Evolutionary conservation across 305 asterid genomes (phyloP).

Genomic region (Fraxinus floribunda): DNA sequence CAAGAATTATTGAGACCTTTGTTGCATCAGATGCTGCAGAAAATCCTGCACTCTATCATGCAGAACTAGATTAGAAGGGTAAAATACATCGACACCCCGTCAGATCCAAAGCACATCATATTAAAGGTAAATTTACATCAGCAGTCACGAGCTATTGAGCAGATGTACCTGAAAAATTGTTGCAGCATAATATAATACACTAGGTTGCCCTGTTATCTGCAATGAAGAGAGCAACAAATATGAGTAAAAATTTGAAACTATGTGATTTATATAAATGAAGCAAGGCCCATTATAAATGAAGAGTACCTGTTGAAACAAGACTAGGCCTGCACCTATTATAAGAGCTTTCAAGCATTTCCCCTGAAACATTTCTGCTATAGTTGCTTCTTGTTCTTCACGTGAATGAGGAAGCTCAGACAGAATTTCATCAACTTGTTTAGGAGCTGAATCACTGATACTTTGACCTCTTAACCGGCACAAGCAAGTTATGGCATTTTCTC

Average conservation of each 20-base stretch:
- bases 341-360: constrained; percentile 97
- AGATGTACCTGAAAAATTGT: constrained; percentile 75
- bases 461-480: constrained; percentile 74
- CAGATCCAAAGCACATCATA: not conserved
- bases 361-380: constrained; percentile 70
- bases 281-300: constrained; percentile 13
- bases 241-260: constrained; percentile 26
- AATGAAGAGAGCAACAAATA: constrained; percentile 27
- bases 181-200: constrained; percentile 93
- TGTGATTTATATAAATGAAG: not conserved
- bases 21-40: constrained; percentile 98
- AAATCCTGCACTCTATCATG: constrained; percentile 83
- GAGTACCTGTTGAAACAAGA: constrained; percentile 88
- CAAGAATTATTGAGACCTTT: constrained; percentile 79
- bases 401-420: constrained; percentile 79
- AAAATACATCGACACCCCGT: not conserved
- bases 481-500: constrained; percentile 68
- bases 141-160: constrained; percentile 19
- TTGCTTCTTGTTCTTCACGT: constrained; percentile 67
- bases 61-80: constrained; percentile 19
- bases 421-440: constrained; percentile 75
- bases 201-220: constrained; percentile 97
- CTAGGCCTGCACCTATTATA: constrained; percentile 81
- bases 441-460: constrained; percentile 51
- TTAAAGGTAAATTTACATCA: not conserved